Evolutionary conservation across 768 basidiomycete genomes (phyloP).

Genomic region (Xerocomellus dryophilus): DNA sequence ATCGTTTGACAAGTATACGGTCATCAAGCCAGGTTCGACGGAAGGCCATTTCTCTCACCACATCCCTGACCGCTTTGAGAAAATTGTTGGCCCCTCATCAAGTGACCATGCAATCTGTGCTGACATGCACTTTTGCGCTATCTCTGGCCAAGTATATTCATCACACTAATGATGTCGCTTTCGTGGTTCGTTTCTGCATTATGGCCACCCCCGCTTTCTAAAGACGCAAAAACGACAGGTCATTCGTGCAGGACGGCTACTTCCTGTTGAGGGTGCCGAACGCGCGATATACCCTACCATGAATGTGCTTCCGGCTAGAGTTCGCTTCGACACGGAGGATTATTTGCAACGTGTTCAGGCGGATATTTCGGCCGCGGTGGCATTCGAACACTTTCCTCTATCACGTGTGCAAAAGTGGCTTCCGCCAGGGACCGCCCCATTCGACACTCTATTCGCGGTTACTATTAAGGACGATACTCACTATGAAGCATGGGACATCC

Average conservation of each 20-base stretch:
- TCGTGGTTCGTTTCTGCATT: constrained; percentile 28
- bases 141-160: constrained; percentile 26
- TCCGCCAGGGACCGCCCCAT: constrained; percentile 19
- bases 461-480: constrained; percentile 22
- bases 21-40: constrained; percentile 9
- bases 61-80: constrained; percentile 20
- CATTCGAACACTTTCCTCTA: constrained; percentile 32
- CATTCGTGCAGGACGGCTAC: constrained; percentile 31
- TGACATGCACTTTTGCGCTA: constrained; percentile 29
- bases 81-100: constrained; percentile 20
- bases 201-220: neutral
- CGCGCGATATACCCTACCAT: constrained; percentile 26
- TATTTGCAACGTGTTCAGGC: constrained; percentile 24
- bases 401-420: constrained; percentile 33
- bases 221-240: constrained; percentile 17
- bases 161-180: constrained; percentile 27
- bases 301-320: constrained; percentile 29
- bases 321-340: constrained; percentile 13
- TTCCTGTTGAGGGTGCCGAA: constrained; percentile 25
- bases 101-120: constrained; percentile 33
- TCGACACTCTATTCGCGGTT: constrained; percentile 34
- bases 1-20: constrained; percentile 1
- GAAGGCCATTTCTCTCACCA: constrained; percentile 9
- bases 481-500: constrained; percentile 23
- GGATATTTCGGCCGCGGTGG: constrained; percentile 26